Evolutionary conservation across 371 early-diverging fungal species (phyloP).

Genomic region (Circinella minor): DNA sequence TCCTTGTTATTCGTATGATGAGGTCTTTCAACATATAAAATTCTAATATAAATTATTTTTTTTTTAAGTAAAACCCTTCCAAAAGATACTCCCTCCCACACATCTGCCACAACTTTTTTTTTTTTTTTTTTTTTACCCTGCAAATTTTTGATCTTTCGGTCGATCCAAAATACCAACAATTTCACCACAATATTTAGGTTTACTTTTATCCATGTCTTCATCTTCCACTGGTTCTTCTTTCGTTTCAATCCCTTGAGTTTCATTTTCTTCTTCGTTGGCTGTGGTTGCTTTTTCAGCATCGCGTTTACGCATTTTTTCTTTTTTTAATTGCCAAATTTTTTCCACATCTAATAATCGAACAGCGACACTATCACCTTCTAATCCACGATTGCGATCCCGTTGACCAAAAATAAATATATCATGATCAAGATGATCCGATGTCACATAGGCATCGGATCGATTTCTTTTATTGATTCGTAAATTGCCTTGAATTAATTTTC

Average conservation of each 20-base stretch:
- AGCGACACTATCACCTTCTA: slow-evolving; percentile 77
- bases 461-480: slow-evolving; percentile 72
- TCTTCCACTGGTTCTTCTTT: slow-evolving; percentile 21
- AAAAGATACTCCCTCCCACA: too few species aligned
- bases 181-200: slow-evolving; percentile 59
- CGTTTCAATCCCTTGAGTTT: slow-evolving; percentile 1
- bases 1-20: not conserved
- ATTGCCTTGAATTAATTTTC: slow-evolving; percentile 42
- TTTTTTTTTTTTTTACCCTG: too few species aligned
- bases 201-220: slow-evolving; percentile 24
- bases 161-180: slow-evolving; percentile 62
- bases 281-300: slow-evolving; percentile 6
- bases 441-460: slow-evolving; percentile 72
- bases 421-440: slow-evolving; percentile 35
- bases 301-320: slow-evolving; percentile 17
- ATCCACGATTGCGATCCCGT: slow-evolving; percentile 73
- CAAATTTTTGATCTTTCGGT: slow-evolving; percentile 21
- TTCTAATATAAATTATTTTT: not conserved
- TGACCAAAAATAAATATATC: slow-evolving; percentile 68
- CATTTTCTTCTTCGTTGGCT: slow-evolving; percentile 5
- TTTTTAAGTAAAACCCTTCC: not conserved
- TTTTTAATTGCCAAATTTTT: slow-evolving; percentile 39
- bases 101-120: too few species aligned
- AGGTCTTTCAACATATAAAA: not conserved
- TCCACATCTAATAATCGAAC: slow-evolving; percentile 59